Conservation (phyloP, 371 early-diverging fungal genomes). For the Mortierella sp. region DNA sequence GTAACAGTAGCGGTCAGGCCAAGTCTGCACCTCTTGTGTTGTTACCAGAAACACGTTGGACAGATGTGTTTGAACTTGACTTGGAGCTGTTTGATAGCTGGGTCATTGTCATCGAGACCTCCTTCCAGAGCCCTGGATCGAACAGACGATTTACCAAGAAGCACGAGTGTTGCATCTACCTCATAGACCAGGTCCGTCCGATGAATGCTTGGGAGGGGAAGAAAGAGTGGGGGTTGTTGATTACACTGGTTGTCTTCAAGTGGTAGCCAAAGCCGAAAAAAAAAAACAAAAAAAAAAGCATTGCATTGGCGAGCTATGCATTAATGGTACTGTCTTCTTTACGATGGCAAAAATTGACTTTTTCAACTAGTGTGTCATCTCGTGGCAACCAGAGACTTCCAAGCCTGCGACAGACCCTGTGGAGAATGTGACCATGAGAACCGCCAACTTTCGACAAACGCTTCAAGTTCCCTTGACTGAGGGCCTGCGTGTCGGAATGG, state of each 20-base stretch:
- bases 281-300: no score
- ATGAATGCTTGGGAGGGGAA: background rate
- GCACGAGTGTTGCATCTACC: slow-evolving; percentile 46
- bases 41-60: slow-evolving; percentile 27
- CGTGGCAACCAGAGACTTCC: slow-evolving; percentile 9
- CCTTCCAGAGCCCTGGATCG: slow-evolving; percentile 32
- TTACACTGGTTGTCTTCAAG: background rate
- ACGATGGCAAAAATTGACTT: background rate
- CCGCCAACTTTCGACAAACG: slow-evolving; percentile 22
- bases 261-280: no score
- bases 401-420: background rate
- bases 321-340: background rate
- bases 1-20: background rate
- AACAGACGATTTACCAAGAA: slow-evolving; percentile 29
- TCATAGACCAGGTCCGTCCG: slow-evolving; percentile 33
- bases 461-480: slow-evolving; percentile 32
- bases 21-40: slow-evolving; percentile 2
- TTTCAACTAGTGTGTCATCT: slow-evolving; percentile 21
- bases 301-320: background rate
- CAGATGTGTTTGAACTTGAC: slow-evolving; percentile 27
- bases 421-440: slow-evolving; percentile 20
- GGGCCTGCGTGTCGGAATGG: slow-evolving; percentile 22
- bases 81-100: slow-evolving; percentile 34
- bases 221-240: no score
- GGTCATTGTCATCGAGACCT: slow-evolving; percentile 24